A percentile compares a stretch with the other conserved stretches of the same genome.
phyloP scores from a whole-genome alignment of 2,329 filamentous ascomycete genomes.

The Alternaria tenuissima region DNA sequence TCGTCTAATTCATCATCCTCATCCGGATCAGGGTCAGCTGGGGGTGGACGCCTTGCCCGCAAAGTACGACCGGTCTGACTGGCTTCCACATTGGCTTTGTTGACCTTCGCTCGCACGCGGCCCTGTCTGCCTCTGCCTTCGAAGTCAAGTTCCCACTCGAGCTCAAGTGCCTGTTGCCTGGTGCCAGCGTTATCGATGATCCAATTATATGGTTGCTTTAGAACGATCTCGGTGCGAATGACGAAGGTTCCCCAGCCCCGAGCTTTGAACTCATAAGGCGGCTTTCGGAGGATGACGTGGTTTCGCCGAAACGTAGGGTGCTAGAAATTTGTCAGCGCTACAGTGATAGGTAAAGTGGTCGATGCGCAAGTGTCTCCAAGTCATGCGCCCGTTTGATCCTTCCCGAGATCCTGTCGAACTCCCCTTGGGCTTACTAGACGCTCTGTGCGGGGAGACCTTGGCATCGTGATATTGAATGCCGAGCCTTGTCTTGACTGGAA shows the following conservation, averaged over 20 bases:
- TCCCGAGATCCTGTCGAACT: not conserved
- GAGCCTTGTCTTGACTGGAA: conserved; percentile 16
- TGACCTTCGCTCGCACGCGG: conserved; percentile 52
- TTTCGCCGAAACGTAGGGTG: conserved; percentile 56
- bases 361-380: not conserved
- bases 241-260: conserved; percentile 56
- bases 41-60: not conserved
- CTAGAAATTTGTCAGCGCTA: conserved; percentile 22
- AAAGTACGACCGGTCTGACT: conserved; percentile 23
- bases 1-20: conserved; percentile 23
- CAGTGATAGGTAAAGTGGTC: not conserved
- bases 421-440: not conserved
- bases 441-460: not conserved
- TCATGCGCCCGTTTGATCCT: not conserved
- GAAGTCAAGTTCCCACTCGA: conserved; percentile 57
- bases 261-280: conserved; percentile 53
- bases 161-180: conserved; percentile 43
- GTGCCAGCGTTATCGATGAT: conserved; percentile 50
- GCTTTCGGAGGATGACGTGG: conserved; percentile 41
- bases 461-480: not conserved
- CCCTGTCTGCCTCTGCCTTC: conserved; percentile 53
- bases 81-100: conserved; percentile 35
- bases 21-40: not conserved
- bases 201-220: conserved; percentile 57
- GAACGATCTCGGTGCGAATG: conserved; percentile 50